Evolutionary conservation across 148 eudicot genomes (phyloP).

Genomic region (Amaranthus cruentus): DNA sequence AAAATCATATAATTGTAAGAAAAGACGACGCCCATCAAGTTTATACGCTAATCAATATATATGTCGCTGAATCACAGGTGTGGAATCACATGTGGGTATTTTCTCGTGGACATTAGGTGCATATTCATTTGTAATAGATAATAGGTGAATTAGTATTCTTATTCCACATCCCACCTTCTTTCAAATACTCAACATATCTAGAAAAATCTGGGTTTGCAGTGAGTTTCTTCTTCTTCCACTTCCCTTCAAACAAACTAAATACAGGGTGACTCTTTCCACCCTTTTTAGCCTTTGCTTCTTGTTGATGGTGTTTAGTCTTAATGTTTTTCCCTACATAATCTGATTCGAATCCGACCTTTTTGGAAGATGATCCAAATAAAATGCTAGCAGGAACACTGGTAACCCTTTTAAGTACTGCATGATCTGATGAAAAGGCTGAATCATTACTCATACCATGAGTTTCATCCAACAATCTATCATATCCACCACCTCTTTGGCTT

Average conservation of each 20-base stretch:
- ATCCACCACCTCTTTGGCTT: constrained; percentile 26
- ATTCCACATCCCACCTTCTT: constrained; percentile 41
- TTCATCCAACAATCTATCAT: constrained; percentile 30
- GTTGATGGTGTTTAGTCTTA: constrained; percentile 4
- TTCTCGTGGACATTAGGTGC: too few relatives aligned
- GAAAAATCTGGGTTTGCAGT: constrained; percentile 45
- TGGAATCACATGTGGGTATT: too few relatives aligned
- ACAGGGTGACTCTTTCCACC: constrained; percentile 32
- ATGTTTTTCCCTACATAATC: background rate
- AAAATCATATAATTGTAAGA: too few relatives aligned
- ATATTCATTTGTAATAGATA: constrained; percentile 28
- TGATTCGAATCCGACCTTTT: constrained; percentile 1
- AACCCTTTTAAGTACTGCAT: constrained; percentile 25
- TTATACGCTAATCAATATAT: too few relatives aligned
- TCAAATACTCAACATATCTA: constrained; percentile 39
- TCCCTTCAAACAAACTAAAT: constrained; percentile 32
- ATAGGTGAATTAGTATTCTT: constrained; percentile 26
- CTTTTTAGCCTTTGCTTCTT: constrained; percentile 5
- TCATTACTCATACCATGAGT: background rate
- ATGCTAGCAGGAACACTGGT: constrained; percentile 32
- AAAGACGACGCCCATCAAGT: too few relatives aligned
- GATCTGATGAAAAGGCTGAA: background rate
- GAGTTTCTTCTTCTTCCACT: constrained; percentile 39
- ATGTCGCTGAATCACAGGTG: too few relatives aligned
- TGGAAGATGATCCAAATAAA: constrained; percentile 34